Evolutionary conservation across 2,329 filamentous ascomycete species (phyloP), one percentile per base, ranked within the genome.

Genomic region (Fusarium secorum): DNA sequence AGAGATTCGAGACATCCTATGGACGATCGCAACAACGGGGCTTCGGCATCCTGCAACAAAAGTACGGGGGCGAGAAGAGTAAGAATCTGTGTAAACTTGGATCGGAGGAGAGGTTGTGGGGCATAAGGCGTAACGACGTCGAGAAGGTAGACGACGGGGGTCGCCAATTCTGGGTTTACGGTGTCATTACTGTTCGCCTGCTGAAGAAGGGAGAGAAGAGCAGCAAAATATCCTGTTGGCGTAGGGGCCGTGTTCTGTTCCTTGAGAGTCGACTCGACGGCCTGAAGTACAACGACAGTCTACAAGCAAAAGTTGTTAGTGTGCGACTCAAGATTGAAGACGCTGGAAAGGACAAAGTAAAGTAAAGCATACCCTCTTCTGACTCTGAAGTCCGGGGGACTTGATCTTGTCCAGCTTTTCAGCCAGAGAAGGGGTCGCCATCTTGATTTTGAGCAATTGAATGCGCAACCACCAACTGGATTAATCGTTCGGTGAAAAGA

Each of bases 341-440:
- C 56, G 56, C 51, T 35, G 42, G 10, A 39, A 33, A 30, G 11
- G 38, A 38, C 17, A 53, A 39, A 15, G 39, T 33, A 49, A n/a
- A 33, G n/a, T 28, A 17, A 42, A 66, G 59, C 85, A 74, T 84
- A 96, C 94, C 88, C 95, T 94, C 81, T 97, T 90, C 84, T 98
- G 95, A 81, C 93, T 97, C 82, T 98, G 93, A 77, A 98, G 89
- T 83, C 97, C 97, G 61, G 96, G 96, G 79, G 93, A 96, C 83
- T 96, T 93, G 82, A 98, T 98, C 88, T 97, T 98, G 85, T 95
- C 93, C 80, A 99, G 89, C 86, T 94, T 97, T 86, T 97, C 95
- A 81, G 92, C 90, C 78, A 98, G 78, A 77, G 75, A 76, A 77
- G 72, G 74, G 72, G 85, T 84, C 75, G 83, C 78, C 86, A 88